Evolutionary conservation across 257 asterid genomes (phyloP).

Genomic region (Fraxinus pennsylvanica): DNA sequence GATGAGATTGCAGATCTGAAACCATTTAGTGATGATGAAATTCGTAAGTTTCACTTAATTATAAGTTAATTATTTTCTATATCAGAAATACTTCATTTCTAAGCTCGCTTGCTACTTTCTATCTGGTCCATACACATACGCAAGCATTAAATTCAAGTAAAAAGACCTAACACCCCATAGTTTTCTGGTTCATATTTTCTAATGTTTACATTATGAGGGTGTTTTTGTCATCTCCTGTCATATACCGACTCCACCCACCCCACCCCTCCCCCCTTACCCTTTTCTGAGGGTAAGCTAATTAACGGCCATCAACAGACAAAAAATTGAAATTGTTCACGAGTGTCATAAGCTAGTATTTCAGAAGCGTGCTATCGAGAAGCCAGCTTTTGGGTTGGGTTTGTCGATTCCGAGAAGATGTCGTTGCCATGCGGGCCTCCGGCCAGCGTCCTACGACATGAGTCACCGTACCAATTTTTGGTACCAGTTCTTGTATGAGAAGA

Average conservation of each 20-base stretch:
- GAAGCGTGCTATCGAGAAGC: neutral
- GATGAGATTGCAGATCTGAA: slow-evolving; percentile 63
- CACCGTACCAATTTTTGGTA: no score
- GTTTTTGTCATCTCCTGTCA: neutral
- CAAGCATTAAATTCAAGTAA: neutral
- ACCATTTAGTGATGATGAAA: slow-evolving; percentile 75
- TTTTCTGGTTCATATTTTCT: neutral
- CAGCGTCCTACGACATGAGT: no score
- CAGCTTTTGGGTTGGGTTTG: neutral
- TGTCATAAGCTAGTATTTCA: neutral
- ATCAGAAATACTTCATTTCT: neutral
- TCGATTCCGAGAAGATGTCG: neutral
- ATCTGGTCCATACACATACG: neutral
- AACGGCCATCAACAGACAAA: neutral
- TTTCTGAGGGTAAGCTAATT: neutral
- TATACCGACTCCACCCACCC: neutral
- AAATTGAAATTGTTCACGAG: neutral
- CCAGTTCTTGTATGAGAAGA: no score
- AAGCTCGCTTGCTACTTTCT: neutral
- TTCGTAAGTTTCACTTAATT: slow-evolving; percentile 43
- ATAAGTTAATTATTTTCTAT: neutral
- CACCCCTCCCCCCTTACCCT: neutral
- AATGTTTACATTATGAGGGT: neutral
- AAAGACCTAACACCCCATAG: neutral
- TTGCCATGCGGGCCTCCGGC: neutral